phyloP scores from a whole-genome alignment of 192 early-diverging fungal genomes.

The Coemansia pectinata region DNA sequence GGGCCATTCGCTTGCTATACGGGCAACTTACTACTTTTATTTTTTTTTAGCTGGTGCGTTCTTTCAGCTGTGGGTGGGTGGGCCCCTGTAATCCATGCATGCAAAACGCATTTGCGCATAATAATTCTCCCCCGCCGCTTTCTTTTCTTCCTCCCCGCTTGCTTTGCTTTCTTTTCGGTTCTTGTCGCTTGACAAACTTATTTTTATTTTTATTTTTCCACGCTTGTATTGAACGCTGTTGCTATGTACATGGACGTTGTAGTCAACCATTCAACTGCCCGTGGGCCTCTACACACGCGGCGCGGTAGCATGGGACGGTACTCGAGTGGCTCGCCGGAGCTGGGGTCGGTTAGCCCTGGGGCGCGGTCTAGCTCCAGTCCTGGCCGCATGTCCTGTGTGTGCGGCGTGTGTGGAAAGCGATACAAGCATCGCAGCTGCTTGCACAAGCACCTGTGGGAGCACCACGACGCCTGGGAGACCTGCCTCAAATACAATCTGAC shows the following conservation, averaged over 20 bases:
- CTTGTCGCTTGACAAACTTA: neutral
- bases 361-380: slow-evolving; percentile 48
- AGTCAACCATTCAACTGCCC: slow-evolving; percentile 23
- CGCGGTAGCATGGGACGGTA: slow-evolving; percentile 39
- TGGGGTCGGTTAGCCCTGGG: slow-evolving; percentile 34
- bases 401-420: slow-evolving; percentile 60
- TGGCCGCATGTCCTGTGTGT: slow-evolving; percentile 52
- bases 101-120: slow-evolving; percentile 5
- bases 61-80: neutral
- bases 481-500: slow-evolving; percentile 65
- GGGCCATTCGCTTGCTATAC: neutral
- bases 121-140: slow-evolving; percentile 1
- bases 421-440: slow-evolving; percentile 66
- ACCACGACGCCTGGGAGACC: slow-evolving; percentile 63
- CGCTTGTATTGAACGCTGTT: slow-evolving; percentile 9
- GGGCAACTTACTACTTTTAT: neutral
- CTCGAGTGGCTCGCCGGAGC: slow-evolving; percentile 43
- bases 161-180: slow-evolving; percentile 13
- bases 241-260: slow-evolving; percentile 9
- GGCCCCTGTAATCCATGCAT: slow-evolving; percentile 9
- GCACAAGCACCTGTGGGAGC: slow-evolving; percentile 65
- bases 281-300: slow-evolving; percentile 22
- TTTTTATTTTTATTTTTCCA: slow-evolving; percentile 5
- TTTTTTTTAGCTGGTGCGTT: neutral
- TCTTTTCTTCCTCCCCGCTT: neutral